phyloP scores from a whole-genome alignment of 768 basidiomycete species.

The Calocera cornea region DNA sequence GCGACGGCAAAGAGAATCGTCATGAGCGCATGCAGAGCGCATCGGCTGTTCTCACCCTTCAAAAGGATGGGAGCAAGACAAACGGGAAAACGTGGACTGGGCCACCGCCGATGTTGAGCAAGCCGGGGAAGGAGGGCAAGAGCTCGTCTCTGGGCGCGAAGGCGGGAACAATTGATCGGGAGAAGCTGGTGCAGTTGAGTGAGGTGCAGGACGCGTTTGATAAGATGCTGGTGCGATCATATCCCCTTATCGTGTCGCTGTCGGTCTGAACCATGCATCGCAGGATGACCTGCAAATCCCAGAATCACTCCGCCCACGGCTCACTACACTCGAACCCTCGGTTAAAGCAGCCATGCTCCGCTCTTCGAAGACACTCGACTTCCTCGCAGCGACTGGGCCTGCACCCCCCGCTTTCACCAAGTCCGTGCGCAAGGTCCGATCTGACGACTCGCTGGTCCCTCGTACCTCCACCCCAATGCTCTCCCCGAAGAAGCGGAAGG shows the following conservation, averaged over 20 bases:
- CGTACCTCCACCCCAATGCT: neutral
- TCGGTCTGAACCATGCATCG: neutral
- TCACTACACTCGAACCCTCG: conserved; percentile 64
- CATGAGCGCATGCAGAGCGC: neutral
- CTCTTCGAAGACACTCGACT: conserved; percentile 53
- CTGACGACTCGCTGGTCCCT: neutral
- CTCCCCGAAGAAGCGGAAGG: conserved; percentile 21
- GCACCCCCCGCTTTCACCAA: conserved; percentile 34
- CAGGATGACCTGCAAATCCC: conserved; percentile 89
- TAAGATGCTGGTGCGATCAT: conserved; percentile 51
- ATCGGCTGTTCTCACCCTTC: neutral
- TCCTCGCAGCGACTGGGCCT: conserved; percentile 21
- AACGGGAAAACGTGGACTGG: neutral
- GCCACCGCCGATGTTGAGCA: neutral
- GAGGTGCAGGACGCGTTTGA: conserved; percentile 44
- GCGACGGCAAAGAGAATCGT: neutral
- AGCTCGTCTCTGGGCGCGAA: neutral
- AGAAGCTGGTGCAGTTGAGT: neutral
- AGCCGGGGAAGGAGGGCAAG: neutral
- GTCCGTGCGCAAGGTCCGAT: conserved; percentile 16
- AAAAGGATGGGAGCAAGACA: neutral
- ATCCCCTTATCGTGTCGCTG: neutral
- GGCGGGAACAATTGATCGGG: neutral
- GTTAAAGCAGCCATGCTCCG: conserved; percentile 89
- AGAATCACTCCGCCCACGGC: conserved; percentile 56